Evolutionary conservation across 345 rosid genomes (phyloP), one percentile per base, ranked within the genome.

Genomic region (Salix udensis): DNA sequence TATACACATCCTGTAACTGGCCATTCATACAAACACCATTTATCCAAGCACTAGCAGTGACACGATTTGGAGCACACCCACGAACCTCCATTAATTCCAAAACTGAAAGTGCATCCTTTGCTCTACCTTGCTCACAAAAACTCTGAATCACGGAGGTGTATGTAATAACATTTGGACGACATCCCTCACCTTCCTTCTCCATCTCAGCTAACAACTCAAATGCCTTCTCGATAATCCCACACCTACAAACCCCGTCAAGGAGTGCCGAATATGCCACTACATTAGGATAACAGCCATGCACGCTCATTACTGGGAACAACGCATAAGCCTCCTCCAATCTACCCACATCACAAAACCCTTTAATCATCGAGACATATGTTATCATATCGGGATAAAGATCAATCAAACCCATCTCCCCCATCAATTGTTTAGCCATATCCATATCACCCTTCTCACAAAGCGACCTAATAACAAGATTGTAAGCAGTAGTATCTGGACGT

Each of bases 381-480:
- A 91, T 73, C 86, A 91, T 78, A 87, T 93, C 87, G 0, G 97
- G 93, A 73, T 65, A 84, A 78, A 91, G 87, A 84, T 85, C 90
- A 50, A 77, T 42, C 84, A 85, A 77, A 48, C 87, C 91, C 96
- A 95, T 90, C 84, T 90, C 93, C 44, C 75, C 84, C 94, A 89
- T 87, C 85, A 95, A 80, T 46, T 79, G 78, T 50, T 86, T 74
- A 60, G 91, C 94, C 80, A 74, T 78, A 71, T 42, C 83, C 89
- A 91, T 31, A 74, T 91, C 91, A 64, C 92, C 91, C 74, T 84
- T 86, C 39, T 88, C 89, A 39, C 87, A 89, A 75, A 93, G 89
- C 91, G 88, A 77, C 86, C 84, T 86, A 82, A 93, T 87, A 72
- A 91, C 94, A 72, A 81, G 26, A 82, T 89, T 93, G 77, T 90